Evolutionary conservation across 495 filamentous ascomycete species (phyloP).

Genomic region (Coniosporium apollinis): DNA sequence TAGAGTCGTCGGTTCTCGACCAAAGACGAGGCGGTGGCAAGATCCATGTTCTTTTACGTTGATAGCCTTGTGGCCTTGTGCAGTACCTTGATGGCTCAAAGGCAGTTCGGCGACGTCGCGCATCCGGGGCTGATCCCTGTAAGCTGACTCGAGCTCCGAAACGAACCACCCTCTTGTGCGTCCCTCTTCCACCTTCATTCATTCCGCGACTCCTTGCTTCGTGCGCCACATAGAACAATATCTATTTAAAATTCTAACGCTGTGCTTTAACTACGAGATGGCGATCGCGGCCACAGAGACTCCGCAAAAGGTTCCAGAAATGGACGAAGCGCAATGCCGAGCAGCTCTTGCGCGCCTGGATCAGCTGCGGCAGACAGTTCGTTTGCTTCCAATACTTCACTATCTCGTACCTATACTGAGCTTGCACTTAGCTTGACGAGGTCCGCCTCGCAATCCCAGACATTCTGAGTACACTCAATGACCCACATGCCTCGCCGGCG

Average conservation of each 20-base stretch:
- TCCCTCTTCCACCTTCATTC: neutral
- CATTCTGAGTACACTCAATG: constrained; percentile 8
- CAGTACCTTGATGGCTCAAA: too few species aligned
- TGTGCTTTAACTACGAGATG: neutral
- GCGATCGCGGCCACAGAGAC: neutral
- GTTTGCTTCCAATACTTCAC: constrained; percentile 3
- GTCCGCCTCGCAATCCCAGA: constrained; percentile 13
- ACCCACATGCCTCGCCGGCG: constrained; percentile 1
- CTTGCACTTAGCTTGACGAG: constrained; percentile 7
- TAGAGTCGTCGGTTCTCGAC: too few species aligned
- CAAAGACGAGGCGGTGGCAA: too few species aligned
- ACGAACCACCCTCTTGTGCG: neutral
- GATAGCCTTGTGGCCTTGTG: too few species aligned
- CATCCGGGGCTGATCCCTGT: too few species aligned
- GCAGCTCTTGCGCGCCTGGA: constrained; percentile 15
- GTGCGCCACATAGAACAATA: neutral
- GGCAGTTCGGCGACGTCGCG: too few species aligned
- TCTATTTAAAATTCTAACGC: neutral
- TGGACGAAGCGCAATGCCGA: constrained; percentile 15
- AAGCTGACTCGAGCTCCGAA: too few species aligned
- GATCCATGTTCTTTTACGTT: too few species aligned
- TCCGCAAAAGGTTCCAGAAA: neutral
- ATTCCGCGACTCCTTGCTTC: neutral
- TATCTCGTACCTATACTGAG: neutral
- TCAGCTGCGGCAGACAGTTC: constrained; percentile 10